Evolutionary conservation across 2,329 filamentous ascomycete genomes (phyloP), one percentile per base, ranked within the genome.

Genomic region (Cryphonectria parasitica): DNA sequence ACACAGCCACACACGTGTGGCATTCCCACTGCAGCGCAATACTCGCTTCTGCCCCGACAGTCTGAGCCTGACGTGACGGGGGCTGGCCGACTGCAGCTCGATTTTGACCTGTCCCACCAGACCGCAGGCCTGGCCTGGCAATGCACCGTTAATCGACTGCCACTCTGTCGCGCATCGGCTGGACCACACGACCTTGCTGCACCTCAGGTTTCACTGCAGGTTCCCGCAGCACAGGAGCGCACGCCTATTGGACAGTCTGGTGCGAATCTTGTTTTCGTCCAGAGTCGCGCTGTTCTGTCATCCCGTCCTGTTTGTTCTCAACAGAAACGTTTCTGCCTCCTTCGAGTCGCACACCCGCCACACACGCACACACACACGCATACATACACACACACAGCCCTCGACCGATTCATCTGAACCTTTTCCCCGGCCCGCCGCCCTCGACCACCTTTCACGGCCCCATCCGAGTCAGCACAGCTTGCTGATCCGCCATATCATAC

Each of bases 171-270:
- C 68, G 63, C 60, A 67, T 71, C 70, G 41, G 36, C 66, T 60
- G 61, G 28, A 63, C 66, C 66, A 68, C 66, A 63, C 66, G 56
- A 62, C 25, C 34, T 41, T 41, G 58, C 66, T 68, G 66, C 66
- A 68, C 45, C 66, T 68, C 66, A 45, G 66, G 71, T 69, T 66
- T 66, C 69, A 69, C 69, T 72, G 71, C 71, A 72, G 63, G 60
- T 45, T 66, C 64, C 71, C 69, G 71, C 71, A 68, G 66, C 71
- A 69, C 66, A 72, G 58, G 66, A 66, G n/a, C 31, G 49, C 49
- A 36, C 60, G 69, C 69, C 45, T 64, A 72, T 71, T 72, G 66
- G 71, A 71, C 54, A 36, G 36, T 41, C 63, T 65, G 66, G 63
- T 36, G 69, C n/a, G 28, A 56, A 39, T 43, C 67, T 70, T 63